Evolutionary conservation across 768 basidiomycete genomes (phyloP), one percentile per base, ranked within the genome.

Genomic region (Tubosaeta sp.): DNA sequence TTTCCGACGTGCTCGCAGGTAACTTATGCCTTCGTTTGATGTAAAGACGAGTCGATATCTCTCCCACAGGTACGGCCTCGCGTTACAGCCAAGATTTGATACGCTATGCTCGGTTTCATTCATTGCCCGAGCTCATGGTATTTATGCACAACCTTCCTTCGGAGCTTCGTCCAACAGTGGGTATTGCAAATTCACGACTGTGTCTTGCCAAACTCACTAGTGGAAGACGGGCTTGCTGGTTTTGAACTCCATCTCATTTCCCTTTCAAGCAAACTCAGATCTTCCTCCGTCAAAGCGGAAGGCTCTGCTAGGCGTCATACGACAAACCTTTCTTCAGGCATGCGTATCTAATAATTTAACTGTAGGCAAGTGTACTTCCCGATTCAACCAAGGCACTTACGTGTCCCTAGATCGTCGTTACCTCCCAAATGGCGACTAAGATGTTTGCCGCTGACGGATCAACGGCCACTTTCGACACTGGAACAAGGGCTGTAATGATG

Each of bases 341-440:
- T 76, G 77, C 48, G 69, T 76, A 27, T 65, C 76, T 8, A 71
- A 72, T 45, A 74, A 72, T 42, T 50, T 86, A 47, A 77, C 83
- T 19, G 85, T 85, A 59, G 51, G 68, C 53, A 39, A 46, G 46
- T 42, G 33, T 48, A 8, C 32, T 48, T 46, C 13, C 16, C 29
- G 43, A 25, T 51, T 48, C 31, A 42, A 34, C 43, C 16, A 49
- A 43, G 42, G 27, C 33, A 31, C 49, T 54, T 58, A 43, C 49
- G 57, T 48, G 27, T 31, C 26, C 31, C 49, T 47, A 82, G 80
- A 69, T 80, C 43, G 73, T 87, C 43, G 71, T 77, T 32, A 87
- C 85, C 3, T 83, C 82, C 22, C 86, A 90, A 63, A 72, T 90
- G 57, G 76, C 84, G 13, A 88, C 84, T 0, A 89, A 84, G 62